Percentiles rank a stretch among this genome's conserved stretches.
These are phyloP conservation scores for Phytophthora colocasiae DNA, from an alignment of 352 stramenopile species.

Conservation along the genomic window DNA sequence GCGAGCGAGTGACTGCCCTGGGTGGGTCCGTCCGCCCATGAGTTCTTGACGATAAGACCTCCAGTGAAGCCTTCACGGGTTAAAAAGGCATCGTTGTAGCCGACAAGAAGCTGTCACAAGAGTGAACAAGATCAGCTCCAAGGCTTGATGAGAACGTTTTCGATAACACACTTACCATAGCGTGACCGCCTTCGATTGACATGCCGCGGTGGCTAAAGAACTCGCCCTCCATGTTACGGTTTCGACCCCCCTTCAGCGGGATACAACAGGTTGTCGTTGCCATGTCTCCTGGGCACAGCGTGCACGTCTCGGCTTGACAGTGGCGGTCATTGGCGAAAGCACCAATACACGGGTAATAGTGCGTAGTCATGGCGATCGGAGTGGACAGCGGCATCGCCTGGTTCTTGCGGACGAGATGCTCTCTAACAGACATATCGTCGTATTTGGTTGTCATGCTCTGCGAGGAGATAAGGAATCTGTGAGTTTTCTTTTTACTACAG, in stretches of 20 bases:
- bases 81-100: slow-evolving; percentile 80
- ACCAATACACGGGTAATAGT: slow-evolving; percentile 85
- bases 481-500: background rate
- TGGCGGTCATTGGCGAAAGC: slow-evolving; percentile 62
- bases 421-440: slow-evolving; percentile 80
- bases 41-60: slow-evolving; percentile 83
- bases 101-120: slow-evolving; percentile 67
- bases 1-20: slow-evolving; percentile 80
- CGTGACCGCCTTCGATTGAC: slow-evolving; percentile 82
- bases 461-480: slow-evolving; percentile 1
- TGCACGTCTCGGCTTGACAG: slow-evolving; percentile 70
- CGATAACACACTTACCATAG: slow-evolving; percentile 56
- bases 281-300: slow-evolving; percentile 78
- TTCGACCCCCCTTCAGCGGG: slow-evolving; percentile 68
- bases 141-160: background rate
- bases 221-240: slow-evolving; percentile 86
- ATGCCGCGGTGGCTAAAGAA: slow-evolving; percentile 85
- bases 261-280: slow-evolving; percentile 83
- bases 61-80: slow-evolving; percentile 80
- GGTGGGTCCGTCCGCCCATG: slow-evolving; percentile 63
- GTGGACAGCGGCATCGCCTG: slow-evolving; percentile 82
- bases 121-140: background rate
- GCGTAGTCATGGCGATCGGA: slow-evolving; percentile 74
- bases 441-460: slow-evolving; percentile 84
- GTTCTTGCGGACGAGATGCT: slow-evolving; percentile 76